These are phyloP conservation scores for Anthracocystis setariae DNA, from an alignment of 1,284 basidiomycete genomes.

Conservation along the genomic window DNA sequence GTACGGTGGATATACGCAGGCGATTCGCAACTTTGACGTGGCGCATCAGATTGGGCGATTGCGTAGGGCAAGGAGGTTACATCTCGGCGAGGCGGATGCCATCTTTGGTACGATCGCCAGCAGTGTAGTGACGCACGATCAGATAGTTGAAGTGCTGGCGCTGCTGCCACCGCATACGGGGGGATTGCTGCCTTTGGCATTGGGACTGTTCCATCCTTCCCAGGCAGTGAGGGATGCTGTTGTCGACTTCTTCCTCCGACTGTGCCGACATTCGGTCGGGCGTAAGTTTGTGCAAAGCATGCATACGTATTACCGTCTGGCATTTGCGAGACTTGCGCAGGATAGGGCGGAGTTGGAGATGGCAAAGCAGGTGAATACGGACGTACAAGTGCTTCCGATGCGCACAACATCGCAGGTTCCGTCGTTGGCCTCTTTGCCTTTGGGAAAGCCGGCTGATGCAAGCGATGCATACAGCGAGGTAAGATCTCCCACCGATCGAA, in stretches of 20 bases:
- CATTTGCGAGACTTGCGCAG: slow-evolving; percentile 68
- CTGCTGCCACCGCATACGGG: slow-evolving; percentile 80
- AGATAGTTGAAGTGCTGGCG: slow-evolving; percentile 86
- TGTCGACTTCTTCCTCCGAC: slow-evolving; percentile 72
- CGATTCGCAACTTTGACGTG: slow-evolving; percentile 78
- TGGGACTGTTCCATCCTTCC: slow-evolving; percentile 88
- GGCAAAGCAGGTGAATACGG: slow-evolving; percentile 2
- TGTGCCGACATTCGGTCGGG: slow-evolving; percentile 72
- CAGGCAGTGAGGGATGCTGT: slow-evolving; percentile 79
- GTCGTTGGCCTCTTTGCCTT: slow-evolving; percentile 3
- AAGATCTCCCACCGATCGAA: slow-evolving; percentile 3
- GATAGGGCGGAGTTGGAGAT: slow-evolving; percentile 49
- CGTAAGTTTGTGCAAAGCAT: slow-evolving; percentile 82
- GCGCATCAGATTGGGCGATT: slow-evolving; percentile 78
- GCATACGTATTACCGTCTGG: slow-evolving; percentile 90
- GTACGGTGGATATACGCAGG: slow-evolving; percentile 35
- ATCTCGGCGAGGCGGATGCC: slow-evolving; percentile 76
- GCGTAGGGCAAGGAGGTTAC: slow-evolving; percentile 74
- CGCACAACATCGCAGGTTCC: slow-evolving; percentile 6
- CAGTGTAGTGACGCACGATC: slow-evolving; percentile 74
- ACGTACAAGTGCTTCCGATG: slow-evolving; percentile 23
- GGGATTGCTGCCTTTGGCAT: slow-evolving; percentile 84
- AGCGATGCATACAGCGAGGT: slow-evolving; percentile 3
- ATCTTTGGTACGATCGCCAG: slow-evolving; percentile 79
- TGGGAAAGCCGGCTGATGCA: not conserved